Evolutionary conservation across 805 yeast genomes (phyloP), one percentile per base, ranked within the genome.

Genomic region (Candida corydali): DNA sequence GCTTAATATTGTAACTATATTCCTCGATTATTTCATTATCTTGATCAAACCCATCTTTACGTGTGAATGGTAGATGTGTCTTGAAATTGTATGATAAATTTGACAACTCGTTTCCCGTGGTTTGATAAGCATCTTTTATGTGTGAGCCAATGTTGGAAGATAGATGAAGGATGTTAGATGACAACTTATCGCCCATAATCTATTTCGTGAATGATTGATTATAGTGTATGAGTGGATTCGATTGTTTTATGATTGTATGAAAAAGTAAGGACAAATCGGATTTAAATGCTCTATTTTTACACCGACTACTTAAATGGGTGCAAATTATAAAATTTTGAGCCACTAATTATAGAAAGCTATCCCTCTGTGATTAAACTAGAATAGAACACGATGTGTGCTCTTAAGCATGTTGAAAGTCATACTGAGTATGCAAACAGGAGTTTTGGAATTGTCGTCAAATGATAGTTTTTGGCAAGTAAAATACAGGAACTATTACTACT

Each of bases 1-100:
- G 47, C 34, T 61, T 56, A 8, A 72, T 44, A 42, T 72, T 76
- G 39, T 67, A 63, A 37, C 64, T 65, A 61, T 74, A 73, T 31
- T 59, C 60, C n/a, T 47, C 43, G 8, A 70, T 52, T 10, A 59
- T 43, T 23, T 61, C 63, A 45, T 72, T 76, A 38, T 69, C 73
- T 3, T 44, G 38, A 36, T 52, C 54, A 19, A 41, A 41, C 19
- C 43, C 46, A 3, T 19, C 6, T 34, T 42, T 44, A 16, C 43
- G 36, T 22, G 31, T 32, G 17, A 43, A 40, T 10, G 41, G 35
- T 6, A 40, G 20, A 18, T 34, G 38, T 32, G 38, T 40, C 23
- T 37, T 37, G 3, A 39, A 18, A 19, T 29, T 30, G n/a, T 36
- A 36, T 12, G 39, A 26, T 28, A 39, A 39, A 12, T 25, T 22